Evolutionary conservation across 2,329 filamentous ascomycete genomes (phyloP), one percentile per base, ranked within the genome.

Genomic region (Venturia oleaginea): DNA sequence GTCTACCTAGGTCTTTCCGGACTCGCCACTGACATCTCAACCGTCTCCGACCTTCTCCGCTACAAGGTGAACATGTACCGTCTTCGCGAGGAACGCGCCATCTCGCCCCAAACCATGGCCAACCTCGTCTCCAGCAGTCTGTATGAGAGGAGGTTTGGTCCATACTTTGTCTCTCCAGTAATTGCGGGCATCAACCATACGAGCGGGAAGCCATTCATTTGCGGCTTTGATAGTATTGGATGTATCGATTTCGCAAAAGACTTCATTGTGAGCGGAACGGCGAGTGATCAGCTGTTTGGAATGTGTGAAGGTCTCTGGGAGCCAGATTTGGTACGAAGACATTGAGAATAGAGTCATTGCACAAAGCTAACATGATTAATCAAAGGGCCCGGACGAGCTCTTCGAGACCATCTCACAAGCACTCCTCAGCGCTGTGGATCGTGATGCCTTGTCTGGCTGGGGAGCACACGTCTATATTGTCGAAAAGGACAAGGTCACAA

Each of bases 1-100:
- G 91, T 94, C 72, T 97, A 95, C 79, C 89, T 99, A 42, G 94
- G 94, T 65, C 87, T 99, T 67, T 97, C 94, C 4, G 94, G 94
- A 64, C 90, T 99, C 62, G 94, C 94, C 67, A 99, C 94, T 71
- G 94, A 99, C 77, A 92, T 99, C 69, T 86, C 85, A 69, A 97
- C 93, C 71, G 93, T 99, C 70, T 90, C 88, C 72, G 93, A 99
- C 80, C 88, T 97, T 70, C 96, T 99, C 85, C 92, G 94, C 75
- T 97, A 96, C 87, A 99, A 99, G 84, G 91, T 96, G 78, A 99
- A 99, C 85, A 95, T 99, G 90, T 99, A 99, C 85, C 90, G 94
- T 69, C 86, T 99, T 73, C 91, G 94, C 74, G 94, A 99, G 83
- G 94, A 99, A 84, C 92, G 94, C 75, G 85, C 92, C 82, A 97